phyloP scores from a whole-genome alignment of 192 early-diverging fungal genomes.

The Linderina pennispora region DNA sequence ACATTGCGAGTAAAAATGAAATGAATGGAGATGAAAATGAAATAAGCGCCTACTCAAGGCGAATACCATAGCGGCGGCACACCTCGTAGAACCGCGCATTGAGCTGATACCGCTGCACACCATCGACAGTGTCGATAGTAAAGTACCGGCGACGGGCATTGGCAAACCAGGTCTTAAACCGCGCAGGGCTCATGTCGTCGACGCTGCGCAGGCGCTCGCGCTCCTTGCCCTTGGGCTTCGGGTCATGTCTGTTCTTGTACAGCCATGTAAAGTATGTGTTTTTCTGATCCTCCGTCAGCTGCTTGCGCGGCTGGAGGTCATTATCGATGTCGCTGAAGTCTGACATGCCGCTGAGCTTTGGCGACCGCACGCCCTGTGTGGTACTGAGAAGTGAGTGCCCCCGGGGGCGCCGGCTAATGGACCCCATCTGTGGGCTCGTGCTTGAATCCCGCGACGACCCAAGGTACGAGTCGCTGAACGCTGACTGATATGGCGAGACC shows the following conservation, averaged over 20 bases:
- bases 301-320: too few species aligned
- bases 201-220: conserved; percentile 33
- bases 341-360: too few species aligned
- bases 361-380: too few species aligned
- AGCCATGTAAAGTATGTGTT: conserved; percentile 36
- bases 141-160: conserved; percentile 48
- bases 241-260: conserved; percentile 30
- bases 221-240: conserved; percentile 45
- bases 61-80: conserved; percentile 34
- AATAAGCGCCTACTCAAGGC: conserved; percentile 14
- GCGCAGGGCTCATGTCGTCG: conserved; percentile 37
- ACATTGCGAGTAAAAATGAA: too few species aligned
- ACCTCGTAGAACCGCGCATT: conserved; percentile 31
- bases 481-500: too few species aligned
- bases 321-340: too few species aligned
- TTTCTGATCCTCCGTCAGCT: conserved; percentile 29
- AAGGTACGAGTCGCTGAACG: too few species aligned
- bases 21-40: neutral
- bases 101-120: conserved; percentile 26
- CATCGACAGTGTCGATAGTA: conserved; percentile 9
- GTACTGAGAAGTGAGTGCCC: too few species aligned
- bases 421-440: too few species aligned
- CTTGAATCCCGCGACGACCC: too few species aligned
- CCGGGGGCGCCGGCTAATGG: too few species aligned
- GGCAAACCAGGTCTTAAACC: conserved; percentile 49